Conservation (phyloP, 495 filamentous ascomycete genomes). For the Penicillium steckii region DNA sequence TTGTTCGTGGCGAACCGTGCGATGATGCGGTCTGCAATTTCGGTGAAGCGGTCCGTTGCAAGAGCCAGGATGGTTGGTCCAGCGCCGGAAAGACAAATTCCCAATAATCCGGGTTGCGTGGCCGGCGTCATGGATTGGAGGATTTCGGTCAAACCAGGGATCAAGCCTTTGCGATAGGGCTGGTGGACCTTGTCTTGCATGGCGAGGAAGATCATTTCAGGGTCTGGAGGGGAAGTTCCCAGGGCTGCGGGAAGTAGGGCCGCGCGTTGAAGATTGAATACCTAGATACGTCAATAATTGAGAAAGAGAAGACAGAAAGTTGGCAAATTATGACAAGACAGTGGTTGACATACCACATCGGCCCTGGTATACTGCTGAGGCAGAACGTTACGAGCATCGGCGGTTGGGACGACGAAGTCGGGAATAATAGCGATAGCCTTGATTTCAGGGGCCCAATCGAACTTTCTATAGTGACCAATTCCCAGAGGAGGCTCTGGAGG, state of each 20-base stretch:
- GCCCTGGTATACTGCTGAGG: conserved; percentile 71
- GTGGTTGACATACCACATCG: conserved; percentile 64
- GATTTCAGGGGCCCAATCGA: conserved; percentile 87
- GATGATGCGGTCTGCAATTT: conserved; percentile 78
- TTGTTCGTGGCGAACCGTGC: conserved; percentile 60
- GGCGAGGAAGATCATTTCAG: conserved; percentile 87
- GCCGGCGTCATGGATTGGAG: conserved; percentile 80
- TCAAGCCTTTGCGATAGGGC: conserved; percentile 83
- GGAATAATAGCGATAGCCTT: conserved; percentile 94
- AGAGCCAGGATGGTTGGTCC: conserved; percentile 93
- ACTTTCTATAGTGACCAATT: conserved; percentile 92
- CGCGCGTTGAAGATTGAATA: conserved; percentile 92
- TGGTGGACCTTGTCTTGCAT: conserved; percentile 99
- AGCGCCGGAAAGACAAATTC: conserved; percentile 90
- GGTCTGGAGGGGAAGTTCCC: conserved; percentile 83
- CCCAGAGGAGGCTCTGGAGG: conserved; percentile 85
- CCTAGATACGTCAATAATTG: conserved; percentile 39
- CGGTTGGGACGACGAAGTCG: conserved; percentile 88
- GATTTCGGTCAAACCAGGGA: conserved; percentile 89
- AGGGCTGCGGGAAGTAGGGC: conserved; percentile 83
- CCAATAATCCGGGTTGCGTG: conserved; percentile 82
- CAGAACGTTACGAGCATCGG: conserved; percentile 79
- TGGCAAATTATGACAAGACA: no score
- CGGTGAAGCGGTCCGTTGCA: conserved; percentile 80
- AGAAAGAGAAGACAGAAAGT: no score